phyloP scores from a whole-genome alignment of 148 eudicot species.

The Rhododendron griersonianum region DNA sequence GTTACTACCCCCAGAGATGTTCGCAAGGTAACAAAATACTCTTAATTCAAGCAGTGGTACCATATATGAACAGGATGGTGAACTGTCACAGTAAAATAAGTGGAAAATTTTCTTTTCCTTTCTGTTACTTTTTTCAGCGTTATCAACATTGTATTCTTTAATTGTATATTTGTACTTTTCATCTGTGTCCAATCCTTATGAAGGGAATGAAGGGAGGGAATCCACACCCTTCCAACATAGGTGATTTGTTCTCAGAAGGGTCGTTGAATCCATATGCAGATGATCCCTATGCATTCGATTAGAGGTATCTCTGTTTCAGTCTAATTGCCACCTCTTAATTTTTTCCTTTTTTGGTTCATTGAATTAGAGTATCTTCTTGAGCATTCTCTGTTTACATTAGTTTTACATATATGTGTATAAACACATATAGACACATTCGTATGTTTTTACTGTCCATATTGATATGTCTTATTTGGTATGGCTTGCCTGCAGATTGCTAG shows the following conservation, averaged over 20 bases:
- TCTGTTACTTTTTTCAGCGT: not conserved
- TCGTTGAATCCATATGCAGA: constrained; percentile 95
- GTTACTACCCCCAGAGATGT: constrained; percentile 49
- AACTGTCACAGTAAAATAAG: not conserved
- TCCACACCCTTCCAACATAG: constrained; percentile 66
- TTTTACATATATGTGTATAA: not conserved
- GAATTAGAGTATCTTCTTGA: not conserved
- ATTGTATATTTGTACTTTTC: not conserved
- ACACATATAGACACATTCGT: not conserved
- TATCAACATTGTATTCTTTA: not conserved
- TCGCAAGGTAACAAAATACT: constrained; percentile 43
- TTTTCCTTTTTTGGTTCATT: not conserved
- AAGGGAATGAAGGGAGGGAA: constrained; percentile 50
- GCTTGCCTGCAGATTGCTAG: not conserved
- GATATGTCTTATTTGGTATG: not conserved
- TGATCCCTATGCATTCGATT: constrained; percentile 96
- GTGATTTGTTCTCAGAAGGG: constrained; percentile 94
- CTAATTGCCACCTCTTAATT: not conserved
- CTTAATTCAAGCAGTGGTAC: not conserved
- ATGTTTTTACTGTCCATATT: not conserved
- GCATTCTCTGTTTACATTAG: not conserved
- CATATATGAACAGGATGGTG: not conserved
- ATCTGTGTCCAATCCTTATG: constrained; percentile 10
- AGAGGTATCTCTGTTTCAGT: constrained; percentile 37
- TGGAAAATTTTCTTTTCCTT: not conserved